Evolutionary conservation across 1,284 basidiomycete genomes (phyloP), one percentile per base, ranked within the genome.

Genomic region (Cutaneotrichosporon sp.): DNA sequence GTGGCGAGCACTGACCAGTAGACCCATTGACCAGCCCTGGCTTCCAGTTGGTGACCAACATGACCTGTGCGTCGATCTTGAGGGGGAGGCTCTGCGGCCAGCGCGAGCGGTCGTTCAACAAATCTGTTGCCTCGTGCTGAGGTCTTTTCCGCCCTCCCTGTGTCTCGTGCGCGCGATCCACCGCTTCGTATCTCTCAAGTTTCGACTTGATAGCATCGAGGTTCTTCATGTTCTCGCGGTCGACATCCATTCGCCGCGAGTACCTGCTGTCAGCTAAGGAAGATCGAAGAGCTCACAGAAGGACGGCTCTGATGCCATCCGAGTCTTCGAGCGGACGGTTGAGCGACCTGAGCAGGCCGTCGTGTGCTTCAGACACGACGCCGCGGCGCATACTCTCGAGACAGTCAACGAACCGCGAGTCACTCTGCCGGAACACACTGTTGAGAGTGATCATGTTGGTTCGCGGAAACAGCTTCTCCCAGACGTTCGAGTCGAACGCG

Each of bases 381-480:
- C 77, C 78, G 13, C 66, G 62, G 16, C 78, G 70, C 63, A 80
- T 72, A n/a, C 64, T 73, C 65, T 82, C 81, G 34, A 79, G 66
- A 4, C 76, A 65, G 10, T 63, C 60, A n/a, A 80, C 70, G 51
- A 80, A 79, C 4, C n/a, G 65, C 55, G 79, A 75, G 60, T 85
- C 84, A 42, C 81, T 82, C 65, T 86, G 85, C 52, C 85, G 77
- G 76, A 95, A 97, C 8, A 97, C 94, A 69, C 90, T 88, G 0
- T 88, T 90, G 5, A 98, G 68, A 16, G 70, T 59, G 21, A 65
- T 53, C 47, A 73, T 68, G 58, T 73, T 72, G 5, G 60, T 40
- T 10, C 50, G 50, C 0, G 68, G 62, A 36, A 76, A 69, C 0
- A 71, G 34, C 14, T 50, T 32, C 18, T 61, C 38, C 76, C 76